Base-by-base conservation (phyloP, 164 flowering plant species). In the Euptelea pleiosperma region DNA sequence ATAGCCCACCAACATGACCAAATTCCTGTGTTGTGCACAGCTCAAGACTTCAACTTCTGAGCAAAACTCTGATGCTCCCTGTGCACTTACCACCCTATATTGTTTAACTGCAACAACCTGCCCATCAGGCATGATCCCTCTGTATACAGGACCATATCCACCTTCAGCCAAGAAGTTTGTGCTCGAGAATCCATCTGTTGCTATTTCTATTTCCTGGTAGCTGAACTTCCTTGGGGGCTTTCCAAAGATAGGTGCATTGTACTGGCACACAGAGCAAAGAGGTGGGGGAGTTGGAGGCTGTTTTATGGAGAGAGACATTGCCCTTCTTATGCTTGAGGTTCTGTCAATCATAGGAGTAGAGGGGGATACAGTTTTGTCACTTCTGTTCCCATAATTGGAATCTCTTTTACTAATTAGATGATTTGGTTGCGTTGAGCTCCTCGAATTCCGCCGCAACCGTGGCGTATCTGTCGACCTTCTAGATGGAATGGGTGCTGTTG, bases 31-130 rank as follows among this genome's bases (percentile, higher is more conserved):
- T 63, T 79, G 79, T 3, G 76, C 81, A 59, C 83, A 76, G 64
- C 80, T 79, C 61, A 79, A 35, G 21, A 72, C 77, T 63, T 76
- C 80, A 54, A 76, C 73, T 47, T 76, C 75, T 0, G 79, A 39
- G 46, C 77, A 70, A 57, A 79, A 79, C 39, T 79, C 80, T 1
- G 65, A 62, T 12, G 70, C 80, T 33, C 78, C 77, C 40, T 76
- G 76, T 33, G 78, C 72, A 59, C 78, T 74, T 36, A 63, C 48
- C 44, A 55, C 7, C 51, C 50, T 74, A 24, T 69, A 75, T 36
- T 71, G 73, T 71, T 79, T 79, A 49, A 79, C 81, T 0, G 81
- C 79, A 33, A 79, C 72, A 22, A 66, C 75, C 52, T 74, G 80
- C 3, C 81, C 79, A 60, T 79, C 77, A 0, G 67, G 52, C 64